Evolutionary conservation across 306 rosid genomes (phyloP).

Genomic region (Rubus idaeus): DNA sequence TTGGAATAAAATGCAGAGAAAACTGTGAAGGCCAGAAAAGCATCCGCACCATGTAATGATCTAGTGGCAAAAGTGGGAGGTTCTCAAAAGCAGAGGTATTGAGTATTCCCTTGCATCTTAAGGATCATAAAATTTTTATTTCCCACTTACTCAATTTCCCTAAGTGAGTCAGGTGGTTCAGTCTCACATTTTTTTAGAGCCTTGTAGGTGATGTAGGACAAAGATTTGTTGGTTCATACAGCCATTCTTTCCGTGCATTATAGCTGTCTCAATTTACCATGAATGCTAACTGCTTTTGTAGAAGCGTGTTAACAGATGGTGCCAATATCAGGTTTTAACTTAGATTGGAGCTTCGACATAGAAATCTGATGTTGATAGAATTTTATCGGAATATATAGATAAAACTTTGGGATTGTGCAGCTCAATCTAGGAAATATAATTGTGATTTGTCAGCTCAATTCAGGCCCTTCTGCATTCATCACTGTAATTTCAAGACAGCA

Average conservation of each 20-base stretch:
- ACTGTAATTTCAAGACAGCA: neutral
- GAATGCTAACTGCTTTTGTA: neutral
- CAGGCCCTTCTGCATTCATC: neutral
- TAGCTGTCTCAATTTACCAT: neutral
- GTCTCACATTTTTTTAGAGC: neutral
- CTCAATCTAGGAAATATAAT: neutral
- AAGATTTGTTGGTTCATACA: neutral
- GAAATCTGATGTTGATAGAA: neutral
- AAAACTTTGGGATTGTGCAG: neutral
- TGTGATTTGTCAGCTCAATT: neutral
- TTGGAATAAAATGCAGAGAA: constrained; percentile 41
- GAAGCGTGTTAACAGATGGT: neutral
- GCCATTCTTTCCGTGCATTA: neutral
- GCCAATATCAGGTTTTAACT: neutral
- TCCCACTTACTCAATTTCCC: neutral
- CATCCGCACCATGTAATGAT: constrained; percentile 46
- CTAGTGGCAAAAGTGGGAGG: constrained; percentile 55
- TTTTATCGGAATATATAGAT: neutral
- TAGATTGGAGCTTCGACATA: neutral
- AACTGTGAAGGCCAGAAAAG: constrained; percentile 44
- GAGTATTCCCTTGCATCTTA: constrained; percentile 11
- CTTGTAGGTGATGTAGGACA: neutral
- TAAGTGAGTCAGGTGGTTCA: constrained; percentile 7
- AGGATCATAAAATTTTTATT: neutral
- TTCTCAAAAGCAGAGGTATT: constrained; percentile 81